Evolutionary conservation across 441 rosid species (phyloP).

Genomic region (Syzygium syzygioides): DNA sequence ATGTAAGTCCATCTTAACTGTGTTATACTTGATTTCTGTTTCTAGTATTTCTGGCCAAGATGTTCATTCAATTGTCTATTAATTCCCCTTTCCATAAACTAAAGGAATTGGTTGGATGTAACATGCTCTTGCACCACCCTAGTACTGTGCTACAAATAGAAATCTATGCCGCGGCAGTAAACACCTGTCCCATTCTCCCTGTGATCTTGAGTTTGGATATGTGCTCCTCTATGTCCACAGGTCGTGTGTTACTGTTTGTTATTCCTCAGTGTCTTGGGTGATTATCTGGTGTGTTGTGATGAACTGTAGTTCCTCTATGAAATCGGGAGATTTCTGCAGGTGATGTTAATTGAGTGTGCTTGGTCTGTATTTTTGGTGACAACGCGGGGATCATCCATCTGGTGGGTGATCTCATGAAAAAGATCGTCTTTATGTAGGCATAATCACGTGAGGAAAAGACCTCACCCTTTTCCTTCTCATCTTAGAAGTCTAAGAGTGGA

Average conservation of each 20-base stretch:
- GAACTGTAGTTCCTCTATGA: neutral
- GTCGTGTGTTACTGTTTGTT: neutral
- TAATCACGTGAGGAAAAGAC: neutral
- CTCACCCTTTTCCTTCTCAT: neutral
- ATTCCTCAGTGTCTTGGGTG: neutral
- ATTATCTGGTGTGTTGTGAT: neutral
- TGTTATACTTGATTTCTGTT: neutral
- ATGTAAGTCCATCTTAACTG: conserved; percentile 40
- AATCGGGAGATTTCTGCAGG: neutral
- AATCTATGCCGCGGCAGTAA: neutral
- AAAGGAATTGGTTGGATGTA: neutral
- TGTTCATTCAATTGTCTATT: neutral
- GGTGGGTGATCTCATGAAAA: neutral
- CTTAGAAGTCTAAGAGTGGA: neutral
- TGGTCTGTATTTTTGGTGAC: neutral
- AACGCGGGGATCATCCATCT: neutral
- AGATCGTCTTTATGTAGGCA: neutral
- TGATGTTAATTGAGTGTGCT: neutral
- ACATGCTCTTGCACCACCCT: neutral
- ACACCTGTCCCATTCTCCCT: neutral
- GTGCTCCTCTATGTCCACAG: neutral
- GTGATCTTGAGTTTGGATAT: neutral
- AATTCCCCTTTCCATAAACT: neutral
- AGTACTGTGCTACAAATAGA: neutral
- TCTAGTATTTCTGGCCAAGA: neutral